Percentiles rank a stretch among this genome's conserved stretches.
These are phyloP conservation scores for Fusarium guadeloupense DNA, from an alignment of 2,329 filamentous ascomycete genomes.

Conservation along the genomic window DNA sequence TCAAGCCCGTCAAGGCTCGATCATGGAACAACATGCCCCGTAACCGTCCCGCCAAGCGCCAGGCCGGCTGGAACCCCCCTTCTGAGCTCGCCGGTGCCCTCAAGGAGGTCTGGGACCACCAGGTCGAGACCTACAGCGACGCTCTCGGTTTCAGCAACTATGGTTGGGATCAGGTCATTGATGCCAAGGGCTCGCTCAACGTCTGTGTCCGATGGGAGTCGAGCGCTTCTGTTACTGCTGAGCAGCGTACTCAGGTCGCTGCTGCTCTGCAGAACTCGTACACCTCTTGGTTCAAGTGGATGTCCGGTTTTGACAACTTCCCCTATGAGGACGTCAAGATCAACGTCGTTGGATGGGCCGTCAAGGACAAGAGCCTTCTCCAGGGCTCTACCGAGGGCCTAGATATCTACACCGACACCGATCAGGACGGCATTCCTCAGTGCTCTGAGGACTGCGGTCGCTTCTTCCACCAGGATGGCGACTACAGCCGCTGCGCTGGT, in stretches of 20 bases:
- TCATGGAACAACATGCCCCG: slow-evolving; percentile 13
- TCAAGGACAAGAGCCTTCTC: slow-evolving; percentile 49
- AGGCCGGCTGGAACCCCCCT: slow-evolving; percentile 45
- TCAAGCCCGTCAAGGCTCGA: slow-evolving; percentile 25
- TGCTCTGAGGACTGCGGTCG: slow-evolving; percentile 53
- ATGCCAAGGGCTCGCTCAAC: slow-evolving; percentile 44
- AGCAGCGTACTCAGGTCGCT: slow-evolving; percentile 51
- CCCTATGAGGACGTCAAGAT: slow-evolving; percentile 52
- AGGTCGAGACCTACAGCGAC: slow-evolving; percentile 41
- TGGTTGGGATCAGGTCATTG: slow-evolving; percentile 48
- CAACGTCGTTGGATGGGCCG: slow-evolving; percentile 56
- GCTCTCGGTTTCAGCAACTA: slow-evolving; percentile 46
- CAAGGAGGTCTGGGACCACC: slow-evolving; percentile 48
- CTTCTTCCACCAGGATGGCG: slow-evolving; percentile 56
- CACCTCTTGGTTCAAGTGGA: slow-evolving; percentile 54
- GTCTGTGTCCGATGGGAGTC: slow-evolving; percentile 58
- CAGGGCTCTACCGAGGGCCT: slow-evolving; percentile 50
- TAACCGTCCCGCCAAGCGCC: slow-evolving; percentile 44
- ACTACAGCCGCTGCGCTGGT: slow-evolving; percentile 51
- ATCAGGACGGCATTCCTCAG: slow-evolving; percentile 53
- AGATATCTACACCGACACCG: slow-evolving; percentile 54
- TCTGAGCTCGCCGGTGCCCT: slow-evolving; percentile 37
- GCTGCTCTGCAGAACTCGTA: slow-evolving; percentile 48
- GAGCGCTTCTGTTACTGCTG: slow-evolving; percentile 48
- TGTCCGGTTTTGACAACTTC: slow-evolving; percentile 56